Evolutionary conservation across 495 filamentous ascomycete species (phyloP), one percentile per base, ranked within the genome.

Genomic region (Tetracladium setigerum): DNA sequence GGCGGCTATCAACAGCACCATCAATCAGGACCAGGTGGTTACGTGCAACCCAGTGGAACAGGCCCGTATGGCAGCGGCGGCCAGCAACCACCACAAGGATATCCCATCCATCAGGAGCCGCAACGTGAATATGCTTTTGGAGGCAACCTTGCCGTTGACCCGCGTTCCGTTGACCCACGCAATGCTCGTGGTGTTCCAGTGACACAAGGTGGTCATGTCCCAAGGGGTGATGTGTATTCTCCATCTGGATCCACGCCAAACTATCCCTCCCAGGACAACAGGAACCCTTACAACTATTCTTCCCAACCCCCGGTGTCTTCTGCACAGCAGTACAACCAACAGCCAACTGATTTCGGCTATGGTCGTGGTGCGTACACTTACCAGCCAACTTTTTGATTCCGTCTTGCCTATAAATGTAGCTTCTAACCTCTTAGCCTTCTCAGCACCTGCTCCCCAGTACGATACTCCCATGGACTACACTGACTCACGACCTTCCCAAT

Each of bases 321-420:
- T 38, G 53, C 55, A 54, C 56, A 49, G 45, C 49, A 44, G 53
- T 65, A 58, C 47, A 27, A 48, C 30, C n/a, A 43, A 37, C 70
- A 68, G 53, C 65, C 69, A 43, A 49, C 53, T 45, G 71, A 76
- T 58, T 58, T 65, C 30, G 67, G 72, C 43, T 71, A 69, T 52
- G 71, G 70, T 65, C 74, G 74, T 66, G 71, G 68, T 70, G 64
- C 64, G 67, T 70, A 73, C 62, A 54, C 46, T 54, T 35, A 56
- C 31, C 33, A 33, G 38, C 46, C 30, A 44, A 33, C 42, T 53
- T 31, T 31, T 30, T n/a, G 30, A 48, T 22, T 36, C 22, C n/a
- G n/a, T 33, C 15, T 11, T 22, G 33, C 18, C 13, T 4, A 34
- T 41, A 53, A 34, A 44, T 53, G 27, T 35, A 49, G 1, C 53